phyloP scores from a whole-genome alignment of 169 alveolate genomes.

The Babesia gibsoni region DNA sequence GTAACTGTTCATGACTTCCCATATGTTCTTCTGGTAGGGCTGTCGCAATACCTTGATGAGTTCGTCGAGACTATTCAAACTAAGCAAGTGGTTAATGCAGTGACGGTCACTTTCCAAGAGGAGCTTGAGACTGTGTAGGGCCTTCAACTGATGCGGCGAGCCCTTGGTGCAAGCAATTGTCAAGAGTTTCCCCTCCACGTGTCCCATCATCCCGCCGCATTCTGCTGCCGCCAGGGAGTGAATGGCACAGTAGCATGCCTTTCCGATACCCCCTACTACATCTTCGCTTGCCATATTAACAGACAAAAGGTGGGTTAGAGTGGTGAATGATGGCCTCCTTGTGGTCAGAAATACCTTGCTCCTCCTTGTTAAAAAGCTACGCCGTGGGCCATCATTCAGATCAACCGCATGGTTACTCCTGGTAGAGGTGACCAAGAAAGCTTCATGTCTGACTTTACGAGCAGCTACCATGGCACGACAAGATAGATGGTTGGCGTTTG shows the following conservation, averaged over 20 bases:
- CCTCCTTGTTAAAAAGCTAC: too few species aligned
- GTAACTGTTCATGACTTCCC: constrained; percentile 36
- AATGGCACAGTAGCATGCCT: too few species aligned
- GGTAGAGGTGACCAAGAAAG: neutral
- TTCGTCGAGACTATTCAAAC: neutral
- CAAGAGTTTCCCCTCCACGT: constrained; percentile 8
- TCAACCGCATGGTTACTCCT: neutral
- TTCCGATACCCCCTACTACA: too few species aligned
- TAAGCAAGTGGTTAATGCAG: neutral
- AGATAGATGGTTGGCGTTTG: neutral
- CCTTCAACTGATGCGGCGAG: constrained; percentile 16
- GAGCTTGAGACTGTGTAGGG: constrained; percentile 21
- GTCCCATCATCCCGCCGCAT: neutral
- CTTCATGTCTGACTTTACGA: neutral
- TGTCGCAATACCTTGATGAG: constrained; percentile 34
- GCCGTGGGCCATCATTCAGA: too few species aligned
- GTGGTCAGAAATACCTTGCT: too few species aligned
- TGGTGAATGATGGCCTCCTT: too few species aligned
- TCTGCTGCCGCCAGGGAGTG: neutral
- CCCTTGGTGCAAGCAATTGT: constrained; percentile 11
- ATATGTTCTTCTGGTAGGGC: constrained; percentile 39
- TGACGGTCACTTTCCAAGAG: neutral
- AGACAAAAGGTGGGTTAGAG: too few species aligned
- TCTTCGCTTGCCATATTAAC: too few species aligned
- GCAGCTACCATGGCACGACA: neutral